Percentiles rank a stretch among this genome's conserved stretches.
Conservation (phyloP, 2,329 filamentous ascomycete species). For the Podosphaera fusca region DNA sequence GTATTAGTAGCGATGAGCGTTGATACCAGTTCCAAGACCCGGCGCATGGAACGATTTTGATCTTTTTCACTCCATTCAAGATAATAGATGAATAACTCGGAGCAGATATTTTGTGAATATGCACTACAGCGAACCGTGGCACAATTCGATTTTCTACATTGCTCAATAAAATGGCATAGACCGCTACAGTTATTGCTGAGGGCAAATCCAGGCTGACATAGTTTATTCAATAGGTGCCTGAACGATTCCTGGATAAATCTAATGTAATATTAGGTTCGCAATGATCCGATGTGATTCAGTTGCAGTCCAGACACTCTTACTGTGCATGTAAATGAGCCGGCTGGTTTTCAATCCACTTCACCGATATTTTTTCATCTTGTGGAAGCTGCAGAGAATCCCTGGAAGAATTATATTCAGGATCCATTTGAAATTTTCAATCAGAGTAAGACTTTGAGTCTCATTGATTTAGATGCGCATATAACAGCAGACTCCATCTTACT, state of each 20-base stretch:
- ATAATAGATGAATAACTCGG: slow-evolving; percentile 35
- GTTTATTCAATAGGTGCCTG: slow-evolving; percentile 9
- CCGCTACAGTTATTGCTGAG: slow-evolving; percentile 35
- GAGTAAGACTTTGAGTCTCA: no score
- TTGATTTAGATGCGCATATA: no score
- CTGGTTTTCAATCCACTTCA: slow-evolving; percentile 23
- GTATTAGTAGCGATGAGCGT: slow-evolving; percentile 29
- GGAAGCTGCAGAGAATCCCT: no score
- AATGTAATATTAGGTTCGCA: not conserved
- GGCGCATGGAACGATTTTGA: slow-evolving; percentile 37
- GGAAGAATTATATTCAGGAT: no score
- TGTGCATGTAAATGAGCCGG: slow-evolving; percentile 16
- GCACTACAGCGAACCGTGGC: slow-evolving; percentile 24
- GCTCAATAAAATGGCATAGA: slow-evolving; percentile 38
- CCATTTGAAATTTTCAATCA: not conserved
- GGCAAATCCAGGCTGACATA: slow-evolving; percentile 26
- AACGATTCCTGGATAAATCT: slow-evolving; percentile 6
- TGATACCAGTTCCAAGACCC: slow-evolving; percentile 34
- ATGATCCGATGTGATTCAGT: no score
- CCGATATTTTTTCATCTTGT: slow-evolving; percentile 8
- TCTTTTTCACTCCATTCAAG: slow-evolving; percentile 45
- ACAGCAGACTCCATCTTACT: no score
- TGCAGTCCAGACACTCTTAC: slow-evolving; percentile 13
- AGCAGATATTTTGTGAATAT: slow-evolving; percentile 25
- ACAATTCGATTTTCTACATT: slow-evolving; percentile 28